Evolutionary conservation across 306 rosid genomes (phyloP).

Genomic region (Oemleria cerasiformis): DNA sequence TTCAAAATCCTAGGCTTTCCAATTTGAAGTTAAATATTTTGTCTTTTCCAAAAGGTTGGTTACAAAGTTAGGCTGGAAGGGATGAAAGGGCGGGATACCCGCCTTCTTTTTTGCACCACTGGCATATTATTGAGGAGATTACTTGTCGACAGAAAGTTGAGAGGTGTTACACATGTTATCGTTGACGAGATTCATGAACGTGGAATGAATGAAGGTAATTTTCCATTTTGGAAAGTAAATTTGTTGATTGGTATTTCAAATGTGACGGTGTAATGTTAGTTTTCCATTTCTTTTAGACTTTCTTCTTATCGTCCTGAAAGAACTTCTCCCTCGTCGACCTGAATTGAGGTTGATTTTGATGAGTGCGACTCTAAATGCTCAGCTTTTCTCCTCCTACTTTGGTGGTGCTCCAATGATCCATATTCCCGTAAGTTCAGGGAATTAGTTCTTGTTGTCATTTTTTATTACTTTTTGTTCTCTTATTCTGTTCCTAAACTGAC

Average conservation of each 20-base stretch:
- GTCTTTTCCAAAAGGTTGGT: slow-evolving; percentile 63
- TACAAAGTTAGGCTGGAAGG: slow-evolving; percentile 97
- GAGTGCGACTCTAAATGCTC: slow-evolving; percentile 51
- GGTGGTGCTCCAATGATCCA: slow-evolving; percentile 46
- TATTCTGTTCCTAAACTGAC: neutral
- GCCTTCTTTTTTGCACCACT: slow-evolving; percentile 94
- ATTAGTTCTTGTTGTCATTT: neutral
- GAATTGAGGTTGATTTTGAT: slow-evolving; percentile 47
- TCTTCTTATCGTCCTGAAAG: slow-evolving; percentile 50
- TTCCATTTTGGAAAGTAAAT: neutral
- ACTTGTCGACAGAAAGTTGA: slow-evolving; percentile 80
- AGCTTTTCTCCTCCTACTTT: slow-evolving; percentile 50
- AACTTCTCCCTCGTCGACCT: slow-evolving; percentile 49
- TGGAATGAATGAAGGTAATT: slow-evolving; percentile 95
- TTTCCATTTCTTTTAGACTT: slow-evolving; percentile 36
- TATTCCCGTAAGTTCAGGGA: slow-evolving; percentile 41
- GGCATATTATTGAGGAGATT: slow-evolving; percentile 90
- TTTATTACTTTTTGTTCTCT: neutral
- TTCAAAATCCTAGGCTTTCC: neutral
- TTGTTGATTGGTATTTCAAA: slow-evolving; percentile 19
- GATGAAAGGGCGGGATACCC: slow-evolving; percentile 85
- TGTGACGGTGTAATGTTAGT: neutral
- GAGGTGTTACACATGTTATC: slow-evolving; percentile 82
- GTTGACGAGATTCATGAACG: slow-evolving; percentile 99
- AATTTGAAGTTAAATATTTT: slow-evolving; percentile 9